A percentile compares a stretch with the other conserved stretches of the same genome.
phyloP scores from a whole-genome alignment of 2,329 filamentous ascomycete genomes.

The Aureobasidium sp. region DNA sequence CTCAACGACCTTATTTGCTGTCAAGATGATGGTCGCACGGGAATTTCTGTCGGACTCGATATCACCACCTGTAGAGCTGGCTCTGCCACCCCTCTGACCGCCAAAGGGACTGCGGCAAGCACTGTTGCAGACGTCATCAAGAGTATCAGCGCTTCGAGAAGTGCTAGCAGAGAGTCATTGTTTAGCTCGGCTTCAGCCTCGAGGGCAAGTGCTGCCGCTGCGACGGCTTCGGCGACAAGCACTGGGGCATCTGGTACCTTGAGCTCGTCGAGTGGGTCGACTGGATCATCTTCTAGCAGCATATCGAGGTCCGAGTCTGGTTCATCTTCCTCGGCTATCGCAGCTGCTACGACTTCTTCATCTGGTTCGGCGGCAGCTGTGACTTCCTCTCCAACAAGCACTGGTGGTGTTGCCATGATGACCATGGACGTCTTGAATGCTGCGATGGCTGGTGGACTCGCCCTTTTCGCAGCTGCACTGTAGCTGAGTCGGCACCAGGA shows the following conservation, averaged over 20 bases:
- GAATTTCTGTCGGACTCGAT: neutral
- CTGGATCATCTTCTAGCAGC: neutral
- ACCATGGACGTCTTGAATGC: neutral
- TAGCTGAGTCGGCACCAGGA: neutral
- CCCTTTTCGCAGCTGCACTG: neutral
- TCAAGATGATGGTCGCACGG: neutral
- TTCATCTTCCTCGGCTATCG: neutral
- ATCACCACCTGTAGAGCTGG: neutral
- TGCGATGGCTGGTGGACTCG: neutral
- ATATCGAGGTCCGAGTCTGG: neutral
- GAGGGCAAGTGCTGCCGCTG: neutral
- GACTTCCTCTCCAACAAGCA: neutral
- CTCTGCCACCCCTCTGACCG: neutral
- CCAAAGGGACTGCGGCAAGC: neutral
- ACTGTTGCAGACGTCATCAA: neutral
- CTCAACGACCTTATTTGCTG: slow-evolving; percentile 1
- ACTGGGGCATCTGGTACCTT: neutral
- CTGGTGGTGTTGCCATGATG: slow-evolving; percentile 1
- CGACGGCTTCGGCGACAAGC: neutral
- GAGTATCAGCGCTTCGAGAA: neutral
- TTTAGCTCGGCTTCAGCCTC: neutral
- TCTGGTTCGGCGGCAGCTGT: neutral
- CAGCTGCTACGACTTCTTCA: neutral
- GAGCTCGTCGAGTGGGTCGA: neutral
- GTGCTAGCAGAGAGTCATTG: neutral